Percentiles rank a stretch among this genome's conserved stretches.
phyloP scores from a whole-genome alignment of 176 grass and related monocot genomes.

The Cocos nucifera region DNA sequence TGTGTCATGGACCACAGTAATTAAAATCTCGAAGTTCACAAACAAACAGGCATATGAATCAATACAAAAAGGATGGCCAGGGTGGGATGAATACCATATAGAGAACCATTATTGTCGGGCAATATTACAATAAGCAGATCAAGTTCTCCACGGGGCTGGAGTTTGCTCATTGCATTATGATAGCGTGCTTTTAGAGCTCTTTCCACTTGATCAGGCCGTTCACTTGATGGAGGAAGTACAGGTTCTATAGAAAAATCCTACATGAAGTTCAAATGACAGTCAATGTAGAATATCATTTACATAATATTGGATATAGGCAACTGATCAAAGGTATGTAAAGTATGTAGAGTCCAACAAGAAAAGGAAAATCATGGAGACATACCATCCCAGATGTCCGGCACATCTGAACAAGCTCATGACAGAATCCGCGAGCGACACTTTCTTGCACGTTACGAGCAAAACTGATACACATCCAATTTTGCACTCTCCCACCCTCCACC shows the following conservation, averaged over 20 bases:
- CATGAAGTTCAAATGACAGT: neutral
- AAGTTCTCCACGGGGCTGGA: neutral
- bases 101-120: constrained; percentile 20
- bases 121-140: constrained; percentile 21
- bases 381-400: constrained; percentile 16
- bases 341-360: no score
- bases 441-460: constrained; percentile 13
- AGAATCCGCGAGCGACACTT: neutral
- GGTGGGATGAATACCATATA: constrained; percentile 6
- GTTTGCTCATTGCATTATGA: constrained; percentile 3
- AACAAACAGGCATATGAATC: no score
- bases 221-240: neutral
- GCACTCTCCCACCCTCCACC: constrained; percentile 20
- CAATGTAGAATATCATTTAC: neutral
- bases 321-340: neutral
- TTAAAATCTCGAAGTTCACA: no score
- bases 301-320: neutral
- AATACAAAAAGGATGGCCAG: no score
- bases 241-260: constrained; percentile 12
- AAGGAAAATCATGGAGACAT: neutral
- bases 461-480: constrained; percentile 14
- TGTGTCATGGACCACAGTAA: no score
- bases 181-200: neutral
- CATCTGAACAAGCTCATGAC: constrained; percentile 14
- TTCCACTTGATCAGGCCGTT: constrained; percentile 8